A percentile compares a stretch with the other conserved stretches of the same genome.
phyloP scores from a whole-genome alignment of 371 early-diverging fungal genomes.

The Lichtheimia ornata region DNA sequence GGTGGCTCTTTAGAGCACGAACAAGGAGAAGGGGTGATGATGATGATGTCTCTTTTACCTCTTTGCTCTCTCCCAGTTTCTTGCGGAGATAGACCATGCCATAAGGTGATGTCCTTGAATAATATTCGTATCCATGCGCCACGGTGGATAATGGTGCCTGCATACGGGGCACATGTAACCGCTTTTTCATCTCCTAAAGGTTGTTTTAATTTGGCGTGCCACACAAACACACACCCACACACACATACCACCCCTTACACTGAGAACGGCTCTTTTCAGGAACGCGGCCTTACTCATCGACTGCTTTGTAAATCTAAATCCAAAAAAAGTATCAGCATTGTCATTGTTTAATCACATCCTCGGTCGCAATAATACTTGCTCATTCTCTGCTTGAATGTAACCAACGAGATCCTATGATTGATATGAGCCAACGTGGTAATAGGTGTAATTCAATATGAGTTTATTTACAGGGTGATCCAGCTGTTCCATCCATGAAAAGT shows the following conservation, averaged over 20 bases:
- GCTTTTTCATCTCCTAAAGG: slow-evolving; percentile 56
- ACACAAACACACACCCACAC: no score
- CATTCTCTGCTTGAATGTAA: slow-evolving; percentile 61
- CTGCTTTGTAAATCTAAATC: slow-evolving; percentile 15
- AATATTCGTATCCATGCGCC: slow-evolving; percentile 64
- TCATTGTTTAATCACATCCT: no score
- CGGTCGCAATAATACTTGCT: slow-evolving; percentile 28
- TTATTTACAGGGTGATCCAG: slow-evolving; percentile 48
- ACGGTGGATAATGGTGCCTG: slow-evolving; percentile 56
- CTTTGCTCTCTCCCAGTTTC: slow-evolving; percentile 27
- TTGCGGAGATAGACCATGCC: slow-evolving; percentile 64
- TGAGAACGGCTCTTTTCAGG: slow-evolving; percentile 31
- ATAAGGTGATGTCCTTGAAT: slow-evolving; percentile 55
- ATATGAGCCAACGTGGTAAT: background rate
- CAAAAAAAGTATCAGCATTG: no score
- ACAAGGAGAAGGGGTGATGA: background rate
- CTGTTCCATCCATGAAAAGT: slow-evolving; percentile 63
- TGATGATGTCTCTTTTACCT: slow-evolving; percentile 2
- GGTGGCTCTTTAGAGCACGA: background rate
- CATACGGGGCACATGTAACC: slow-evolving; percentile 42
- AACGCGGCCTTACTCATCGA: slow-evolving; percentile 32
- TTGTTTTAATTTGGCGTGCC: background rate
- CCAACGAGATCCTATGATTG: slow-evolving; percentile 39
- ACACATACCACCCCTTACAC: background rate
- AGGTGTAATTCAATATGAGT: background rate